Conservation (phyloP, 2,329 filamentous ascomycete species). For the Sporothrix variecibatus region DNA sequence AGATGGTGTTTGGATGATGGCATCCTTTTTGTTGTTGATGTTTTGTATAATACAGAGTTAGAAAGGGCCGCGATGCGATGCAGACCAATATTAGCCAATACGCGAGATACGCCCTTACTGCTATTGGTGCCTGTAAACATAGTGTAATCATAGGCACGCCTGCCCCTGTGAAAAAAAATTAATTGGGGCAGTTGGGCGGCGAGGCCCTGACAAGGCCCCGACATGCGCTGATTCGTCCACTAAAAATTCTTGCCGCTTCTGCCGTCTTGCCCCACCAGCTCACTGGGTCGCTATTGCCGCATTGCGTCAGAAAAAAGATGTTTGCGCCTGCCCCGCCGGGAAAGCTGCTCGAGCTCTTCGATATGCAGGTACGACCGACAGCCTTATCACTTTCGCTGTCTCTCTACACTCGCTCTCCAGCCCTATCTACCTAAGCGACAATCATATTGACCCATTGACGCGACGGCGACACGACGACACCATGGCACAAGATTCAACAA, state of each 20-base stretch:
- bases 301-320: conserved; percentile 8
- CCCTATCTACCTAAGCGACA: neutral
- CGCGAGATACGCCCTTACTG: neutral
- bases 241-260: conserved; percentile 6
- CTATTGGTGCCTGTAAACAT: neutral
- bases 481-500: neutral
- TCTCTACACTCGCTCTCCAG: neutral
- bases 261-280: neutral
- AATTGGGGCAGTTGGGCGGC: neutral
- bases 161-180: neutral
- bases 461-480: neutral
- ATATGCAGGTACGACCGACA: conserved; percentile 15
- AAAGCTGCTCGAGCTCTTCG: neutral
- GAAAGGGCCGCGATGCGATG: neutral
- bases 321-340: conserved; percentile 6
- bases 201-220: neutral
- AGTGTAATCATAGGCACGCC: neutral
- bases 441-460: neutral
- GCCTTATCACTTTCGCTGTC: neutral
- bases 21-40: neutral
- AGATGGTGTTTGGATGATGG: neutral
- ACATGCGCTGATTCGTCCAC: neutral
- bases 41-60: neutral
- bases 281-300: neutral
- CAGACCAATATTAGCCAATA: neutral